A percentile compares a stretch with the other conserved stretches of the same genome.
Conservation (phyloP, 2,329 filamentous ascomycete genomes). For the Xylariaceae sp. region DNA sequence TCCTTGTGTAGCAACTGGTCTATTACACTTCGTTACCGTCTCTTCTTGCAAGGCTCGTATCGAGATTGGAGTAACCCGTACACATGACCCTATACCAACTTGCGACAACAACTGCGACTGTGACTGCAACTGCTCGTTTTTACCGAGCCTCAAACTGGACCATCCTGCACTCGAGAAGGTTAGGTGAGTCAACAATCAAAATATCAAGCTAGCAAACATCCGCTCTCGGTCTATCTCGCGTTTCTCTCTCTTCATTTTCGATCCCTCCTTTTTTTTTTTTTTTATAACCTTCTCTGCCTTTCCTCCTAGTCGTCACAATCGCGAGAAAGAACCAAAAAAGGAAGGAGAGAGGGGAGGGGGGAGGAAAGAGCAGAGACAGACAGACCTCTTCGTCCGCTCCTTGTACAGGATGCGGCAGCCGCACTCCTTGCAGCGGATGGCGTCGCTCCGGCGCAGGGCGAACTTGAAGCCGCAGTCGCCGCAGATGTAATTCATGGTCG, state of each 20-base stretch:
- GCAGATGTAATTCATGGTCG: slow-evolving; percentile 65
- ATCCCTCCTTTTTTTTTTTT: no score
- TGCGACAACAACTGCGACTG: no score
- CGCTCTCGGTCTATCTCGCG: no score
- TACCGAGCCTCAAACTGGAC: slow-evolving; percentile 96
- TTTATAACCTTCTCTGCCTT: no score
- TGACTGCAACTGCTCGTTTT: no score
- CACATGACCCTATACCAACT: not conserved
- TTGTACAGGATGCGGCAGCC: slow-evolving; percentile 96
- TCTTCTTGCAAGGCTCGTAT: no score
- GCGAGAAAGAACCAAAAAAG: not conserved
- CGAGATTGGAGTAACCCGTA: not conserved
- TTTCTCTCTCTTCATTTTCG: no score
- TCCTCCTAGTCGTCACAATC: not conserved
- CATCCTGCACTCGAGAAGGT: slow-evolving; percentile 63
- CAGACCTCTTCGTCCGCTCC: slow-evolving; percentile 89
- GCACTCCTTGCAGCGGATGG: slow-evolving; percentile 85
- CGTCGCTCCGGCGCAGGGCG: slow-evolving; percentile 68
- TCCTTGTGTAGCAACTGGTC: no score
- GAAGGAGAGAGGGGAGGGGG: not conserved
- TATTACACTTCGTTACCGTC: no score
- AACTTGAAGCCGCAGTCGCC: slow-evolving; percentile 81
- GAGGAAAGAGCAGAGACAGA: not conserved
- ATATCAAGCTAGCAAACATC: not conserved
- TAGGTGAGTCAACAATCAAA: slow-evolving; percentile 1